Evolutionary conservation across 108 stramenopile species (phyloP), one percentile per base, ranked within the genome.

Genomic region (Fragilariopsis cylindrus): DNA sequence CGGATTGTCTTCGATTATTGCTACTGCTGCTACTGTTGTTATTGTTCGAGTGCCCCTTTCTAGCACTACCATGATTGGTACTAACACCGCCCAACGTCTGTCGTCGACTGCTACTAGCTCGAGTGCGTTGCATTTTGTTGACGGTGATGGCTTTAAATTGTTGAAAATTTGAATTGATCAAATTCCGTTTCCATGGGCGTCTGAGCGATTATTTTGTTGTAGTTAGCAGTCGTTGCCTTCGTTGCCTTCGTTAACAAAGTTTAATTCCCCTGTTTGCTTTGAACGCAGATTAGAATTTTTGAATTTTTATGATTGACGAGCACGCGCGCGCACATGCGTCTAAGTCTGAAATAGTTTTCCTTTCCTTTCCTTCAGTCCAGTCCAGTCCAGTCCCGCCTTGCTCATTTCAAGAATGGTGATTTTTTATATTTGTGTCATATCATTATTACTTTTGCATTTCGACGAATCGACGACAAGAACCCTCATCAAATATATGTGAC

Each of bases 1-100:
- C 57, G 16, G 71, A 69, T 21, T 72, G 64, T 69, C 78, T 48
- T 15, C 74, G 63, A 47, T 54, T 52, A 21, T 43, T 62, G 46
- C 60, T 63, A 13, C 12, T 52, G 50, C 50, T 52, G 50, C 50
- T 52, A 9, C 13, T 52, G 64, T 9, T 12, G 58, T 60, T 60
- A 12, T 39, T 15, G 7, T 48, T 48, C 4, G 4, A 47, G 18
- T 50, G 42, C 15, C 46, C 65, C 52, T n/a, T 12, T 15, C 12
- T n/a, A n/a, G 15, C 15, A n/a, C 52, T n/a, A 12, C 15, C 52
- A n/a, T 12, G 12, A 41, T 63, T 73, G 19, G 58, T 41, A 39
- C 57, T 50, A n/a, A 73, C 64, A 57, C 70, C 60, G 6, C 71
- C 77, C 60, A 78, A 55, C 43, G 83, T 84, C 43, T 73, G 80